Evolutionary conservation across 805 yeast species (phyloP), one percentile per base, ranked within the genome.

Genomic region (Pichia cabralensis): DNA sequence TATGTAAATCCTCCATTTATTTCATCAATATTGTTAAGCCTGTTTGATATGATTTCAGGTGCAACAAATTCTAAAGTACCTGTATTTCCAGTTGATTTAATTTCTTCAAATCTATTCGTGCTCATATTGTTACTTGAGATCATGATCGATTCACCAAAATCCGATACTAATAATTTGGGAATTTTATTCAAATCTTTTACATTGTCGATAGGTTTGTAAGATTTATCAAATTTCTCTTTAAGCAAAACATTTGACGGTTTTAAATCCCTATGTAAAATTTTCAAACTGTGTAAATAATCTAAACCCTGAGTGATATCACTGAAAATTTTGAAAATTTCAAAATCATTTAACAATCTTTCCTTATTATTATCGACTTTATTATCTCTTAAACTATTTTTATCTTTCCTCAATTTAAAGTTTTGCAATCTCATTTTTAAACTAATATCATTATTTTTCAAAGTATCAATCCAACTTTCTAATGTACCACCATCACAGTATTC

Each of bases 401-500:
- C 71, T 67, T 43, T 53, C 42, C 8, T 52, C 49, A 26, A 65
- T 55, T 19, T 64, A 57, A 17, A 49, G 47, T 30, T 56, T 58
- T 1, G 72, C 68, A 17, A n/a, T n/a, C n/a, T n/a, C n/a, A n/a
- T n/a, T n/a, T n/a, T n/a, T n/a, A n/a, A n/a, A n/a, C n/a, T n/a
- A n/a, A n/a, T n/a, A n/a, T n/a, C n/a, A n/a, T n/a, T n/a, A n/a
- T 51, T 47, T 26, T 52, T 50, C 33, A 58, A 50, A 40, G 52
- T 49, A 6, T 53, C 45, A 1, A 80, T 62, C 43, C 79, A 66
- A 35, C 76, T 81, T 47, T 86, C 95, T 37, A 86, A 56, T 27
- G 84, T 84, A 0, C 95, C 96, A 12, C 95, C 95, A 33, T 74
- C 79, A 50, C 95, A 86, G 51, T 80, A 86, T 50, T 86, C 95